Evolutionary conservation across 169 alveolate species (phyloP).

Genomic region (Eimeria tenella): DNA sequence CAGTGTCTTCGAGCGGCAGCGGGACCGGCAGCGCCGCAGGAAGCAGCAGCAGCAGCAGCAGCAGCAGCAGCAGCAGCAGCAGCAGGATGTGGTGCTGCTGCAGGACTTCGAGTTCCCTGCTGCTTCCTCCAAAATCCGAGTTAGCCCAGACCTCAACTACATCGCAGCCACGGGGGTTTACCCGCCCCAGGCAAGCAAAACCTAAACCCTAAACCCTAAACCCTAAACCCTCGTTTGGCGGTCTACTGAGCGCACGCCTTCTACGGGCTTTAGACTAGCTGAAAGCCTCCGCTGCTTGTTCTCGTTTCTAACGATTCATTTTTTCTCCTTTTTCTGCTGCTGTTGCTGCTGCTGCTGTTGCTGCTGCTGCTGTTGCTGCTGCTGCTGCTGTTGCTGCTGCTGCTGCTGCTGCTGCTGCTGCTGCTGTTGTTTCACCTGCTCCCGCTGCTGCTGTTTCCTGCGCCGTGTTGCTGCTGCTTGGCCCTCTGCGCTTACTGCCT

Average conservation of each 20-base stretch:
- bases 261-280: background rate
- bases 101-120: constrained; percentile 77
- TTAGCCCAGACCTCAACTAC: constrained; percentile 90
- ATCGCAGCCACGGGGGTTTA: constrained; percentile 92
- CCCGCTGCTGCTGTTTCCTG: background rate
- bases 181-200: constrained; percentile 92
- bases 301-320: background rate
- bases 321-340: no score
- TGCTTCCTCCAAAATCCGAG: constrained; percentile 83
- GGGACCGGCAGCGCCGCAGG: background rate
- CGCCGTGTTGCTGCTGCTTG: background rate
- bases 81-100: constrained; percentile 66
- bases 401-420: background rate
- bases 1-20: background rate
- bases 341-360: no score
- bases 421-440: background rate
- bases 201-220: no score
- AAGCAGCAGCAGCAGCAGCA: background rate
- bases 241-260: background rate
- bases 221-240: background rate
- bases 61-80: background rate
- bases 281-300: background rate
- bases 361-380: no score
- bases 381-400: background rate
- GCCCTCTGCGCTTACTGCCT: no score